Base-by-base conservation (phyloP, 495 filamentous ascomycete genomes). In the Aspergillus coremiiformis region DNA sequence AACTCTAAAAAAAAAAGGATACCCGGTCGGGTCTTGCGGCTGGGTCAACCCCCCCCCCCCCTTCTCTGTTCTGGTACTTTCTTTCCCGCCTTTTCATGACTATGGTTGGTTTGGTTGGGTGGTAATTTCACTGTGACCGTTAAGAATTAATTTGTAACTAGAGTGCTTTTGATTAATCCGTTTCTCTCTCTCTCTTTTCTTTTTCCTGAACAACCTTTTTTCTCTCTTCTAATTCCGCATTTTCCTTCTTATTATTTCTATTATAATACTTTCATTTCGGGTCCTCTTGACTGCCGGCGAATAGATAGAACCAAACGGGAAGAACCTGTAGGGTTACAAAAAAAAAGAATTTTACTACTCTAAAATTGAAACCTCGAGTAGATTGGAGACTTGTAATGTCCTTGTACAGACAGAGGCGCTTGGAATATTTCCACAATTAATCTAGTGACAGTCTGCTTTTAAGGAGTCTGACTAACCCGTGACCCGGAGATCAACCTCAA, bases 161-260 rank as follows among this genome's bases (percentile, higher is more conserved):
- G 24, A 8, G 24, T n/a, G n/a, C n/a, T n/a, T n/a, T n/a, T n/a
- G n/a, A n/a, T n/a, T n/a, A n/a, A n/a, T n/a, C n/a, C 35, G 12
- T 45, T 32, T 23, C 8, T 51, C 41, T 29, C 46, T 55, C 33
- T 44, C 43, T 48, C 22, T n/a, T n/a, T 41, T 19, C 15, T 41
- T 41, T 41, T 39, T 39, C 9, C 20, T 7, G 10, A n/a, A n/a
- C n/a, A n/a, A n/a, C n/a, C n/a, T 19, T 23, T 47, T 47, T 32
- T 47, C 1, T 47, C 33, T 47, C 33, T 32, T 6, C 11, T 32
- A 32, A 6, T 32, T 6, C 11, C 11, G 11, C 11, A 2, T 6
- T 32, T 32, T 6, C 8, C 8, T 47, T 47, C 9, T 35, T 47
- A n/a, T 6, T 5, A n/a, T 32, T 46, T 15, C 14, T 26, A 24